These are phyloP conservation scores for Cymbidium sinense DNA, from an alignment of 106 monocot species.

Conservation along the genomic window DNA sequence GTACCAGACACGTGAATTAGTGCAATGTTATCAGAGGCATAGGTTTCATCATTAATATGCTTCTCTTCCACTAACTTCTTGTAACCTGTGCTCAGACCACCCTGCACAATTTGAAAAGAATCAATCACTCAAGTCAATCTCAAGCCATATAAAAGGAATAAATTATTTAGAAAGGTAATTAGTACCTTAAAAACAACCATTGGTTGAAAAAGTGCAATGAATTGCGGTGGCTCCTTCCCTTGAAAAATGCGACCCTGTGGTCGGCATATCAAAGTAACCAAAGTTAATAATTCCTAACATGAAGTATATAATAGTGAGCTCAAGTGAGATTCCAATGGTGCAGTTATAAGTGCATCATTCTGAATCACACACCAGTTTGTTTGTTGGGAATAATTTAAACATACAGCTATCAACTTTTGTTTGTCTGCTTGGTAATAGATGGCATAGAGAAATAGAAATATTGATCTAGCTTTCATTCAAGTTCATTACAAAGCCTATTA, in stretches of 20 bases:
- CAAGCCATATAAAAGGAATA: background rate
- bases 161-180: background rate
- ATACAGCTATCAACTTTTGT: too few relatives aligned
- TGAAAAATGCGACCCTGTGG: constrained; percentile 67
- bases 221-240: constrained; percentile 85
- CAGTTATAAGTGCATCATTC: too few relatives aligned
- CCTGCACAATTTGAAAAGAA: constrained; percentile 25
- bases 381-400: too few relatives aligned
- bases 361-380: too few relatives aligned
- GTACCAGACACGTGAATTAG: constrained; percentile 64
- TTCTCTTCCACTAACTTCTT: constrained; percentile 59
- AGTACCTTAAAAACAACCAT: constrained; percentile 79
- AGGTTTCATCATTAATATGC: constrained; percentile 63
- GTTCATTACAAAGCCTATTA: too few relatives aligned
- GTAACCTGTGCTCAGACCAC: constrained; percentile 73
- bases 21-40: constrained; percentile 58
- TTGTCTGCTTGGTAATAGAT: too few relatives aligned
- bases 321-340: too few relatives aligned
- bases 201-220: constrained; percentile 78
- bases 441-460: too few relatives aligned
- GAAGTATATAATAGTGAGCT: too few relatives aligned
- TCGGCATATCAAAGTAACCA: background rate
- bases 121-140: background rate
- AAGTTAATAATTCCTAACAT: background rate
- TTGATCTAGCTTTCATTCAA: too few relatives aligned